Evolutionary conservation across 176 grass and related monocot genomes (phyloP).

Genomic region (Zea mays): Zm-B73-REFERENCE-NAM-5.0 NC_050098.1:193576001-193576500

Average conservation of each 20-base stretch:
- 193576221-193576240: conserved; percentile 42
- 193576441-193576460: conserved; percentile 24
- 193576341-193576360: conserved; percentile 25
- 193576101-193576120: not conserved
- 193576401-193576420: conserved; percentile 50
- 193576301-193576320: conserved; percentile 37
- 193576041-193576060: not conserved
- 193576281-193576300: conserved; percentile 15
- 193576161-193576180: conserved; percentile 14
- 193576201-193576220: conserved; percentile 38
- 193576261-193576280: not conserved
- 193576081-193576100: conserved; percentile 8
- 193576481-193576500: not conserved
- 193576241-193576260: conserved; percentile 26
- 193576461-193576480: not conserved
- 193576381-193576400: conserved; percentile 39
- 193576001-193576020: not conserved
- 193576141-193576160: conserved; percentile 22
- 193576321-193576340: conserved; percentile 39
- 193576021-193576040: not conserved
- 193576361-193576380: conserved; percentile 41
- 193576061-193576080: not conserved
- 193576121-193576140: conserved; percentile 42
- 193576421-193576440: conserved; percentile 49
- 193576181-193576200: conserved; percentile 47